These are phyloP conservation scores for Clonostachys chloroleuca DNA, from an alignment of 2,329 filamentous ascomycete species.

Conservation along the genomic window DNA sequence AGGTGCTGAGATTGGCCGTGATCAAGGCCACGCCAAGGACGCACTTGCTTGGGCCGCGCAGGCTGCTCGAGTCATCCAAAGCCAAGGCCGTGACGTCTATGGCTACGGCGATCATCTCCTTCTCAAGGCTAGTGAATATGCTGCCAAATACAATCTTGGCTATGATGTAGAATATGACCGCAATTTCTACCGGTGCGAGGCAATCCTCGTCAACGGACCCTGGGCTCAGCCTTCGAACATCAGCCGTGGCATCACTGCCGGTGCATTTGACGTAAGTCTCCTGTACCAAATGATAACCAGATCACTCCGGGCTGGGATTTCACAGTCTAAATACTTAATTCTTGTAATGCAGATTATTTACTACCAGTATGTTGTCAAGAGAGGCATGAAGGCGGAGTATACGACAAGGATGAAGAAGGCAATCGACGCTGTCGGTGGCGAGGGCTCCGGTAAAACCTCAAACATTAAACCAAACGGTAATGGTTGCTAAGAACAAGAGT, in stretches of 20 bases:
- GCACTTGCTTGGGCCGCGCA: slow-evolving; percentile 25
- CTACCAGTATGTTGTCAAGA: slow-evolving; percentile 22
- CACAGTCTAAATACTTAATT: too few species aligned
- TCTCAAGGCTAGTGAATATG: slow-evolving; percentile 27
- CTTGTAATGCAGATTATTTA: slow-evolving; percentile 14
- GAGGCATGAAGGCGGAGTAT: slow-evolving; percentile 8
- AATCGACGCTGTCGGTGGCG: slow-evolving; percentile 1
- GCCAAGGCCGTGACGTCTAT: slow-evolving; percentile 28
- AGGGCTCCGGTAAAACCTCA: slow-evolving; percentile 1
- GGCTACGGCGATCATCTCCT: slow-evolving; percentile 20
- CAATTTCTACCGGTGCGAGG: slow-evolving; percentile 29
- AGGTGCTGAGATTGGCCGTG: slow-evolving; percentile 25
- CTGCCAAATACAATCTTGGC: slow-evolving; percentile 29
- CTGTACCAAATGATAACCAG: too few species aligned
- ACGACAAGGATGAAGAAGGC: slow-evolving; percentile 7
- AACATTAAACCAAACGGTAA: too few species aligned
- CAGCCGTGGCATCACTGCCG: slow-evolving; percentile 11
- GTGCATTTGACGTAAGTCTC: slow-evolving; percentile 5
- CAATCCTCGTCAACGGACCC: slow-evolving; percentile 28
- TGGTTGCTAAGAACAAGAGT: too few species aligned
- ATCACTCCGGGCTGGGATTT: too few species aligned
- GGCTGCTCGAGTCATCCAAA: slow-evolving; percentile 22
- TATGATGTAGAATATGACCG: slow-evolving; percentile 25
- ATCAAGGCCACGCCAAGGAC: slow-evolving; percentile 23
- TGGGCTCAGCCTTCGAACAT: slow-evolving; percentile 21